A percentile compares a stretch with the other conserved stretches of the same genome.
Evolutionary conservation across 768 basidiomycete genomes (phyloP).

Genomic region (Agaricus sinodeliciosus): DNA sequence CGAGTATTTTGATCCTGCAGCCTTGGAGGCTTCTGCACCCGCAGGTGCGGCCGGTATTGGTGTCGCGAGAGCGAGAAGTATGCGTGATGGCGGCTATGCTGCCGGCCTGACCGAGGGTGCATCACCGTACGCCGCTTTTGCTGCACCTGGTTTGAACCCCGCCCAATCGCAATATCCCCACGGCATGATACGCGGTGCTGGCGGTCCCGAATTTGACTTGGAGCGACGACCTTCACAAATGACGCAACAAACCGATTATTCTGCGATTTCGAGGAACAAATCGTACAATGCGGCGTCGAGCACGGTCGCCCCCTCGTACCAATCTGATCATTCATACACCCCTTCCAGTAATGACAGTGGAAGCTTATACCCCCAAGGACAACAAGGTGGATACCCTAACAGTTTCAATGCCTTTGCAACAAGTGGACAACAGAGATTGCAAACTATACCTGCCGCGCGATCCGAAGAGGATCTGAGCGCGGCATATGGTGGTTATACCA

Average conservation of each 20-base stretch:
- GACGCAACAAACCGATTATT: constrained; percentile 4
- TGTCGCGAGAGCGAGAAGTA: constrained; percentile 33
- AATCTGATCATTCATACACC: neutral
- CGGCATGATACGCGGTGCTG: constrained; percentile 9
- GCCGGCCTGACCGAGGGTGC: constrained; percentile 29
- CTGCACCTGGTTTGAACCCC: constrained; percentile 18
- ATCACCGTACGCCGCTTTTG: constrained; percentile 34
- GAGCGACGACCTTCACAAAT: constrained; percentile 1
- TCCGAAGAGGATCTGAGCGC: constrained; percentile 12
- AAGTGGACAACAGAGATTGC: neutral
- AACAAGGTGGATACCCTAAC: constrained; percentile 2
- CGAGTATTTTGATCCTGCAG: constrained; percentile 24
- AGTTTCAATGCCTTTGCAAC: neutral
- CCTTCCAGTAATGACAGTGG: neutral
- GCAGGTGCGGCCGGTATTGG: constrained; percentile 32
- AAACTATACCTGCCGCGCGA: neutral
- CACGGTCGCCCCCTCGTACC: neutral
- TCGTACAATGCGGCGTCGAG: neutral
- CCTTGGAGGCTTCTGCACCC: constrained; percentile 12
- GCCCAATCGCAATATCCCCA: constrained; percentile 5
- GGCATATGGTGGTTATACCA: constrained; percentile 30
- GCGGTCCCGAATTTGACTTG: constrained; percentile 4
- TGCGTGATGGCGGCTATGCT: constrained; percentile 23
- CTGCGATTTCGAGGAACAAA: constrained; percentile 7
- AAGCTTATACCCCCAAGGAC: neutral